Percentiles rank a stretch among this genome's conserved stretches.
These are phyloP conservation scores for Colletotrichum aenigma DNA, from an alignment of 2,329 filamentous ascomycete genomes.

Conservation along the genomic window DNA sequence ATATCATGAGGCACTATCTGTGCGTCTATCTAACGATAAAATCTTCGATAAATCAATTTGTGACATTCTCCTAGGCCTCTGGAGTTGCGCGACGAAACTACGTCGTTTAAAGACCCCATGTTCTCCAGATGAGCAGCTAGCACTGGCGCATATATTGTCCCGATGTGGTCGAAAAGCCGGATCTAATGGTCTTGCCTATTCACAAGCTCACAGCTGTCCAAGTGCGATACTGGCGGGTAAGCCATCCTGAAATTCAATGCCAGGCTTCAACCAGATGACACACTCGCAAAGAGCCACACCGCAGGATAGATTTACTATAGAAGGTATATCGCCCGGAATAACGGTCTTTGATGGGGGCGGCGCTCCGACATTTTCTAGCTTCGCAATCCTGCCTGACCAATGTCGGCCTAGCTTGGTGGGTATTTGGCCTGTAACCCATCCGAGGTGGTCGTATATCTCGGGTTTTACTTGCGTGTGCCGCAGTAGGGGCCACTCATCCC, in stretches of 20 bases:
- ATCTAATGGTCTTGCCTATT: not conserved
- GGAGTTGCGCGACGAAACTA: not conserved
- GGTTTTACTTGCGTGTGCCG: not conserved
- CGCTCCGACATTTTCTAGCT: not conserved
- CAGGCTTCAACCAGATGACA: not conserved
- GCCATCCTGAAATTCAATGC: not conserved
- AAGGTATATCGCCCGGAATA: not conserved
- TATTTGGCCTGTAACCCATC: not conserved
- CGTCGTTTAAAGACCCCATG: not conserved
- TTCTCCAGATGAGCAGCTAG: not conserved
- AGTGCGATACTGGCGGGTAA: not conserved
- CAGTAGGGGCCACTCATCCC: not conserved
- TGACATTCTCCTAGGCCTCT: not conserved
- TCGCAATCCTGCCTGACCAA: not conserved
- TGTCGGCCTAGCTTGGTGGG: not conserved
- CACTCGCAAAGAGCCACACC: not conserved
- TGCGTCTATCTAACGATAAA: not conserved
- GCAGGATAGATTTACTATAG: not conserved
- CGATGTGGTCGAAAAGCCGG: not conserved
- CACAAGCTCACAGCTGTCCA: fast-evolving
- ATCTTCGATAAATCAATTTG: not conserved
- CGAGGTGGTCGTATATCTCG: not conserved
- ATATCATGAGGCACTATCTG: fast-evolving
- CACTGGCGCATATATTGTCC: not conserved
- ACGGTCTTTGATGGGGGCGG: not conserved